These are phyloP conservation scores for Amylostereum chailletii DNA, from an alignment of 1,284 basidiomycete species.

Conservation along the genomic window DNA sequence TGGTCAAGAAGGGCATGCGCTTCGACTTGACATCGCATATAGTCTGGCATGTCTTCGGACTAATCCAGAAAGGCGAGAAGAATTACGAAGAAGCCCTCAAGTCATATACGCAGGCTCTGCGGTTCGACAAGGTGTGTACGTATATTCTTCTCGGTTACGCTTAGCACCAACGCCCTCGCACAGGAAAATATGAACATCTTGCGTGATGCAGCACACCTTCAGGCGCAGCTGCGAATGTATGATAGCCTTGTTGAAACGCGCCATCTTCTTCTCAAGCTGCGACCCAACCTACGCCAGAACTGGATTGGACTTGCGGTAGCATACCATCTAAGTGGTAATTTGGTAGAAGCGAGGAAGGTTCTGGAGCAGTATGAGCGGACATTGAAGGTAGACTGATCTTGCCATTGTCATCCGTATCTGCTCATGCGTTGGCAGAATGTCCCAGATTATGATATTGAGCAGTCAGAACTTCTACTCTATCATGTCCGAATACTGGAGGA, in stretches of 20 bases:
- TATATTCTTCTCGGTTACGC: background rate
- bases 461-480: constrained; percentile 81
- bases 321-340: constrained; percentile 77
- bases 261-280: constrained; percentile 70
- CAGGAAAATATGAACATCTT: constrained; percentile 93
- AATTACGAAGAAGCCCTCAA: constrained; percentile 88
- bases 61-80: constrained; percentile 86
- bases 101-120: constrained; percentile 75
- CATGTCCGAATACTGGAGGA: constrained; percentile 78
- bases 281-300: constrained; percentile 80
- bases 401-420: constrained; percentile 1
- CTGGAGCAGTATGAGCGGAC: constrained; percentile 62
- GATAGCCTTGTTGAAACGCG: constrained; percentile 79
- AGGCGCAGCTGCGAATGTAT: constrained; percentile 86
- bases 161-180: constrained; percentile 2
- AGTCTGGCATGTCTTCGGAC: constrained; percentile 96
- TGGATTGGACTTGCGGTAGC: constrained; percentile 91
- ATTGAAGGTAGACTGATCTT: constrained; percentile 42
- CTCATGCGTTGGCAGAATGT: constrained; percentile 43
- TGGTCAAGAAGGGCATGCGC: constrained; percentile 84
- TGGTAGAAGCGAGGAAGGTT: constrained; percentile 64
- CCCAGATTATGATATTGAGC: constrained; percentile 74
- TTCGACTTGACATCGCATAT: constrained; percentile 92
- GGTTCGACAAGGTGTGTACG: constrained; percentile 76
- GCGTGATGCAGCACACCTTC: constrained; percentile 84